These are phyloP conservation scores for Cicer cuneatum DNA, from an alignment of 306 rosid species.

Conservation along the genomic window DNA sequence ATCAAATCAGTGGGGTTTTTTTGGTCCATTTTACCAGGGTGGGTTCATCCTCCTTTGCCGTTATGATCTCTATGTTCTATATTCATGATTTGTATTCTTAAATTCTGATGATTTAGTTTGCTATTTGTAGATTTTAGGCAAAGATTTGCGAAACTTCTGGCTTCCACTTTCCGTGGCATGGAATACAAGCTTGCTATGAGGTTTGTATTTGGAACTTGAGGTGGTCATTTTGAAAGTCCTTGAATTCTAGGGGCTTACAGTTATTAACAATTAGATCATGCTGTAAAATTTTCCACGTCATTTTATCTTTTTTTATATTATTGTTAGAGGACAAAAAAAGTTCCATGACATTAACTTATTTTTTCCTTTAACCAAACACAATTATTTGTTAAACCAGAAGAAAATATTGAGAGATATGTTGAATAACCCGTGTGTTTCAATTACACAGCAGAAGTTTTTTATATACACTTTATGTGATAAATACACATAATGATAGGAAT, in stretches of 20 bases:
- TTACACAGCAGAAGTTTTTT: too few species aligned
- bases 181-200: slow-evolving; percentile 92
- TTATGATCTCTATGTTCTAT: slow-evolving; percentile 28
- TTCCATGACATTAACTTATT: too few species aligned
- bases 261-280: slow-evolving; percentile 26
- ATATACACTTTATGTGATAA: too few species aligned
- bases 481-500: too few species aligned
- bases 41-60: slow-evolving; percentile 38
- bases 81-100: slow-evolving; percentile 18
- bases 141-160: slow-evolving; percentile 72
- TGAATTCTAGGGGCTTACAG: slow-evolving; percentile 9
- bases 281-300: slow-evolving; percentile 7
- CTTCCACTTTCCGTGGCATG: slow-evolving; percentile 66
- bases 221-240: slow-evolving; percentile 21
- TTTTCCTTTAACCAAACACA: too few species aligned
- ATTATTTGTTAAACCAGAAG: too few species aligned
- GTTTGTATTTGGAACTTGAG: slow-evolving; percentile 52
- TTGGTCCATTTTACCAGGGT: slow-evolving; percentile 82
- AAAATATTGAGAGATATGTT: too few species aligned
- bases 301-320: not conserved
- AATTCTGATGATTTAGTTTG: slow-evolving; percentile 40
- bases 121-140: slow-evolving; percentile 70
- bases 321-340: not conserved
- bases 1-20: slow-evolving; percentile 70
- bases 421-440: too few species aligned